Conservation (phyloP, 2,329 filamentous ascomycete genomes). For the Blastomyces emzantsi region DNA sequence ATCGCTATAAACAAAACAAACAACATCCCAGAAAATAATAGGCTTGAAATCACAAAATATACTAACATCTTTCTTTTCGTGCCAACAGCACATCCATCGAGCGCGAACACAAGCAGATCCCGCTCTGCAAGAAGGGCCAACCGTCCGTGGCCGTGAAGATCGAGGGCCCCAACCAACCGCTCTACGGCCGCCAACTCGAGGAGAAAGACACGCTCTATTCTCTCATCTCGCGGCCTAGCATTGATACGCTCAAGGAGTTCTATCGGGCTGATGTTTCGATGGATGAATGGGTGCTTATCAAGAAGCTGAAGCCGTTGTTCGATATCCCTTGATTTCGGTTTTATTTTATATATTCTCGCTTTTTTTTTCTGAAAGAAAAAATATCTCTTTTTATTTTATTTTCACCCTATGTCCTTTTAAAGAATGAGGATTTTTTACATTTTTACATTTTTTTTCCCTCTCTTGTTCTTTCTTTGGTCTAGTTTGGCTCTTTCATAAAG, state of each 20-base stretch:
- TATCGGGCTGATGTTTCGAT: constrained; percentile 79
- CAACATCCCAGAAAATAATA: background rate
- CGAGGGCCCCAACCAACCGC: constrained; percentile 83
- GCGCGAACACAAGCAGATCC: constrained; percentile 92
- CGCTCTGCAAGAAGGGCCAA: constrained; percentile 86
- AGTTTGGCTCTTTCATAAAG: background rate
- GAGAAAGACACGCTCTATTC: constrained; percentile 85
- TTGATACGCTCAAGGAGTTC: constrained; percentile 93
- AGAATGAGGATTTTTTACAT: background rate
- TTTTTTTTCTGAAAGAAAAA: no score
- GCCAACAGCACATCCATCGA: constrained; percentile 75
- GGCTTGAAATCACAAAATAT: constrained; percentile 8
- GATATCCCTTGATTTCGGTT: constrained; percentile 58
- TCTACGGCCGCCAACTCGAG: constrained; percentile 90
- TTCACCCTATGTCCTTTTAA: background rate
- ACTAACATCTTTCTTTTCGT: constrained; percentile 19
- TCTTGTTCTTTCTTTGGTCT: background rate
- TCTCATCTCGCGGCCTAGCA: constrained; percentile 74
- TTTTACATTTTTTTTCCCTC: background rate
- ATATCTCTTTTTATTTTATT: background rate
- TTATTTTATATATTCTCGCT: background rate
- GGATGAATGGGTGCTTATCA: constrained; percentile 91
- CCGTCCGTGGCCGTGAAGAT: constrained; percentile 98
- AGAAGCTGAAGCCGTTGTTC: constrained; percentile 90
- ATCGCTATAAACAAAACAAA: background rate